Base-by-base conservation (phyloP, 1,284 basidiomycete genomes). In the Thelephora terrestris region DNA sequence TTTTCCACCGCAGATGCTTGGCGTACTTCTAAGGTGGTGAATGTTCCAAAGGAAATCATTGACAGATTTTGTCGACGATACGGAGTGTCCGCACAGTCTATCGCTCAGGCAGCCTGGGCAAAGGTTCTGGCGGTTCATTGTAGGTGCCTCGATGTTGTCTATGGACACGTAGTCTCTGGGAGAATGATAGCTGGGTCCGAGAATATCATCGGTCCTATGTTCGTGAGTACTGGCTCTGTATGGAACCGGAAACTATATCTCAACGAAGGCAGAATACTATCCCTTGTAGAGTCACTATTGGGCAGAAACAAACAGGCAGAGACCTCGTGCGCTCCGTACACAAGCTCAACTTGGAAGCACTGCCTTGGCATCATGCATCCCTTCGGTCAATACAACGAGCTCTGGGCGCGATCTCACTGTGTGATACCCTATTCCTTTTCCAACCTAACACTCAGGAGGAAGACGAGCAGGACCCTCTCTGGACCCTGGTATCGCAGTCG, bases 91-190 rank as follows among this genome's bases (percentile, higher is more conserved):
- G 48, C 60, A 1, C 67, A 69, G 46, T 66, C 64, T 50, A 51
- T 69, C 56, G 71, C 66, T 18, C 74, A 75, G 56, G 67, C 64
- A 16, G 66, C 64, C 10, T 69, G 68, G 58, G 70, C 68, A 0
- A 71, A 68, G 51, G 47, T 68, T n/a, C 46, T 76, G 6, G 61
- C 66, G n/a, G 57, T 56, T 9, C 43, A 68, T 14, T 61, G 59
- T n/a, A 53, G 58, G 25, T 59, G 57, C 36, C 40, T 47, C 2
- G 71, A 74, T 52, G 59, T 73, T 24, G 60, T 75, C 16, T 76
- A 74, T 50, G 74, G 74, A 0, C 71, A 73, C 48, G 70, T 72
- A 17, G 62, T 75, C 7, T 74, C 74, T 12, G 74, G 74, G 34
- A 61, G 74, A 50, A 68, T 61, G 45, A 58, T 70, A 7, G 62